Conservation (phyloP, 192 early-diverging fungal genomes). For the Thamnidium elegans region DNA sequence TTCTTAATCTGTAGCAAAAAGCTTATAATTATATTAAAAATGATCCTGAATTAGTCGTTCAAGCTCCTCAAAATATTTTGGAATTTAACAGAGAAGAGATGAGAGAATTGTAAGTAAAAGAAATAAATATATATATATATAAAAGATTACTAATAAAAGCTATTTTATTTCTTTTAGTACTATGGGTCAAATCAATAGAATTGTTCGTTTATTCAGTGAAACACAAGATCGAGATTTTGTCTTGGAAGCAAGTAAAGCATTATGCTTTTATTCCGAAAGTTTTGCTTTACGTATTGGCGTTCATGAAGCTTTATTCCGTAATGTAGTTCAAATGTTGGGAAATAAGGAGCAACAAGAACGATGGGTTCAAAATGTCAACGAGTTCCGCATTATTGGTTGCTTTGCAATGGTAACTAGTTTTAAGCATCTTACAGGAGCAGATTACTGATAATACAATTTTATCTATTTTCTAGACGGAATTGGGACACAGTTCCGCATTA, state of each 20-base stretch:
- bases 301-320: conserved; percentile 55
- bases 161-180: conserved; percentile 25
- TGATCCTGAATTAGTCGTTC: conserved; percentile 52
- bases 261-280: conserved; percentile 47
- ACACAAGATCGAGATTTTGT: neutral
- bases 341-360: conserved; percentile 54
- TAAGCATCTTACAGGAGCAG: neutral
- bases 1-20: neutral
- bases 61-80: conserved; percentile 41
- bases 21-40: conserved; percentile 49
- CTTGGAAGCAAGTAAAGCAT: neutral
- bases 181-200: conserved; percentile 52
- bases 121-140: no score
- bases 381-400: conserved; percentile 57
- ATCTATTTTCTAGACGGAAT: conserved; percentile 53
- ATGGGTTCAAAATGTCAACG: conserved; percentile 51
- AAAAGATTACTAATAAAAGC: neutral
- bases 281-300: conserved; percentile 63
- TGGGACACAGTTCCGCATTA: conserved; percentile 59
- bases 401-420: conserved; percentile 58
- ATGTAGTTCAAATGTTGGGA: conserved; percentile 54
- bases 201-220: conserved; percentile 7
- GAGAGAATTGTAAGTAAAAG: conserved; percentile 46
- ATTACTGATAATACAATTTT: neutral
- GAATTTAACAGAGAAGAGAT: conserved; percentile 47